Evolutionary conservation across 306 rosid genomes (phyloP).

Genomic region (Cotoneaster glaucophyllus): DNA sequence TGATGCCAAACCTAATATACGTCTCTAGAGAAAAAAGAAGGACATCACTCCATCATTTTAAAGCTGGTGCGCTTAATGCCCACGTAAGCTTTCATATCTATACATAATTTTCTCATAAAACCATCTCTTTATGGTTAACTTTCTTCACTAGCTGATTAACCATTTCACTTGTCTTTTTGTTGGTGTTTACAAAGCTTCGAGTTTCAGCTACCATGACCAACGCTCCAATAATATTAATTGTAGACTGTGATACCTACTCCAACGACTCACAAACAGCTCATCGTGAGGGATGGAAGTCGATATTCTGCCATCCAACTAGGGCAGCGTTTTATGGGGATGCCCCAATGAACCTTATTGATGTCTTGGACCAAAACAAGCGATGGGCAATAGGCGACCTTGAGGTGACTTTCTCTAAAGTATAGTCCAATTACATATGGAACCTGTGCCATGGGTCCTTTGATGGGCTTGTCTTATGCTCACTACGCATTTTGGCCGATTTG

Average conservation of each 20-base stretch:
- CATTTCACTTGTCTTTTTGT: too few relatives aligned
- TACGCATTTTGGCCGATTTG: conserved; percentile 17
- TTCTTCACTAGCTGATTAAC: background rate
- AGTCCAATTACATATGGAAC: conserved; percentile 8
- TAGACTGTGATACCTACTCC: conserved; percentile 37
- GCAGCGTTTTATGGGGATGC: conserved; percentile 32
- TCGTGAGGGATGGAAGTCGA: conserved; percentile 34
- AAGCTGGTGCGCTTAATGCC: conserved; percentile 49
- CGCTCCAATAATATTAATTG: conserved; percentile 31
- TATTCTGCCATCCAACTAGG: conserved; percentile 30
- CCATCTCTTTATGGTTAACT: too few relatives aligned
- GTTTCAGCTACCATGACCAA: conserved; percentile 39
- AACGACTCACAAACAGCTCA: conserved; percentile 35
- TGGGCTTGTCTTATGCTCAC: conserved; percentile 31
- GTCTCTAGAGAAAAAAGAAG: conserved; percentile 35
- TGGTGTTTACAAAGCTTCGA: conserved; percentile 15
- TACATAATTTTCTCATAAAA: background rate
- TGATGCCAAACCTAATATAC: conserved; percentile 41
- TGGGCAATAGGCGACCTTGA: conserved; percentile 27
- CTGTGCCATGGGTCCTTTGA: conserved; percentile 19
- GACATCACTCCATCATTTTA: conserved; percentile 32
- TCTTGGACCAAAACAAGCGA: conserved; percentile 23
- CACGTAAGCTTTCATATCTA: conserved; percentile 19
- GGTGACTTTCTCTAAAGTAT: conserved; percentile 27
- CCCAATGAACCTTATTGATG: conserved; percentile 28